Evolutionary conservation across 177 flowering plant genomes (phyloP).

Genomic region (Vitis hybrid): DNA sequence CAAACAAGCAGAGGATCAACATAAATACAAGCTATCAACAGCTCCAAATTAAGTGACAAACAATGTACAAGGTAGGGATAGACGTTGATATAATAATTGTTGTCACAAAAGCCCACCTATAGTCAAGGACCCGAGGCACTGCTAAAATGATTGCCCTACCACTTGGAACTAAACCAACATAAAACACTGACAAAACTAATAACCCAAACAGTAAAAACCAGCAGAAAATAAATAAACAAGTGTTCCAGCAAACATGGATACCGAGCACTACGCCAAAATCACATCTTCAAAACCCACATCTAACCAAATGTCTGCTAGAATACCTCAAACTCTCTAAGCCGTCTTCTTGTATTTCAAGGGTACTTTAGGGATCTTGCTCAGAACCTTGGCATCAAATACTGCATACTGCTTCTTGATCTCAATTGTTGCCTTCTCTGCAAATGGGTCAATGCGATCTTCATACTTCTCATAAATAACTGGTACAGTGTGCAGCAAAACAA

Average conservation of each 20-base stretch:
- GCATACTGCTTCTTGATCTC: conserved; percentile 40
- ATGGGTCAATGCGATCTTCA: conserved; percentile 42
- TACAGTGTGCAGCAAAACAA: conserved; percentile 42
- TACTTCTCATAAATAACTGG: conserved; percentile 46
- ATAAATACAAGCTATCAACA: not conserved
- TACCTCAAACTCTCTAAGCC: conserved; percentile 15
- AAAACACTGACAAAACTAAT: not conserved
- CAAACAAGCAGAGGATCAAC: not conserved
- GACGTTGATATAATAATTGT: not conserved
- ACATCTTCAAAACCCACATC: conserved; percentile 7
- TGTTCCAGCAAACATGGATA: not conserved
- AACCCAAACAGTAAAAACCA: too few relatives aligned
- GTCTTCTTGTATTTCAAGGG: conserved; percentile 27
- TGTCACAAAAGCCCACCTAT: not conserved
- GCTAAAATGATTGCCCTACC: not conserved
- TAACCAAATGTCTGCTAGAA: conserved; percentile 6
- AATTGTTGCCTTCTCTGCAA: conserved; percentile 38
- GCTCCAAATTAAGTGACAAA: not conserved
- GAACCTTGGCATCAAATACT: conserved; percentile 42
- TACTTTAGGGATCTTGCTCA: conserved; percentile 36
- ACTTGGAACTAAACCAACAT: conserved; percentile 5
- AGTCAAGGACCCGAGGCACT: not conserved
- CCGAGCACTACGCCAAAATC: conserved; percentile 3
- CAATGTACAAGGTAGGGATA: conserved; percentile 7
- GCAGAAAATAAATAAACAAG: not conserved